Conservation (phyloP, 768 basidiomycete species). For the Leccinum olivaceopallidum region DNA sequence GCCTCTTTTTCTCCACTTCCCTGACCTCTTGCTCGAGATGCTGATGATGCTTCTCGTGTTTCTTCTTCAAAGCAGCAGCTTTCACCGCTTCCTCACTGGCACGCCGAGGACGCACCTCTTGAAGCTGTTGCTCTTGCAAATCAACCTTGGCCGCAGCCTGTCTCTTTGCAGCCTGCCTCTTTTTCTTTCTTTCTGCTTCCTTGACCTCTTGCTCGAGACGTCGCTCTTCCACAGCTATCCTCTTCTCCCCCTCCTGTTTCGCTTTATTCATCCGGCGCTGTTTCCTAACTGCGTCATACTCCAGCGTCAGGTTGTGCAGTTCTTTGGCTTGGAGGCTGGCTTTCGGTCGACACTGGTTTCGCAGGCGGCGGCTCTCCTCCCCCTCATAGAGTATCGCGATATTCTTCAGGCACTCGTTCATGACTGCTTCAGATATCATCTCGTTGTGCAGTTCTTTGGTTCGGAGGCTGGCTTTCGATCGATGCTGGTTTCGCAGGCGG, state of each 20-base stretch:
- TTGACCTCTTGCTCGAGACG: slow-evolving; percentile 22
- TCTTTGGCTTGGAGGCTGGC: slow-evolving; percentile 8
- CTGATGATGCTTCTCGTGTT: neutral
- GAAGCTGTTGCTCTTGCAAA: slow-evolving; percentile 22
- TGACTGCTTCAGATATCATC: slow-evolving; percentile 31
- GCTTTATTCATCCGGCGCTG: slow-evolving; percentile 45
- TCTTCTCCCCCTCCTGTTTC: slow-evolving; percentile 23
- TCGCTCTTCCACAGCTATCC: slow-evolving; percentile 18
- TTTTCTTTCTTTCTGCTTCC: slow-evolving; percentile 8
- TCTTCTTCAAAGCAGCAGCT: neutral
- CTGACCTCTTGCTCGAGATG: too few species aligned
- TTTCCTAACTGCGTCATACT: slow-evolving; percentile 52
- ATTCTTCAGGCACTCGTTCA: slow-evolving; percentile 30
- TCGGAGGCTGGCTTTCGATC: slow-evolving; percentile 8
- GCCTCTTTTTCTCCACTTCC: too few species aligned
- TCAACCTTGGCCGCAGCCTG: slow-evolving; percentile 22
- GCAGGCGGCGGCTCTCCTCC: slow-evolving; percentile 1
- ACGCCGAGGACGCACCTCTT: slow-evolving; percentile 30
- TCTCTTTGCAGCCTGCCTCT: slow-evolving; percentile 13
- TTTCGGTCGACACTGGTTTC: neutral
- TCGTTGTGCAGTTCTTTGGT: slow-evolving; percentile 25
- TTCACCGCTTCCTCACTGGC: slow-evolving; percentile 16
- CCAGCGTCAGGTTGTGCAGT: slow-evolving; percentile 46
- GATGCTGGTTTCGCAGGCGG: slow-evolving; percentile 2
- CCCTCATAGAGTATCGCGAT: slow-evolving; percentile 6